Conservation (phyloP, 176 grass and related monocot genomes). For the Aegilops tauschii region DNA sequence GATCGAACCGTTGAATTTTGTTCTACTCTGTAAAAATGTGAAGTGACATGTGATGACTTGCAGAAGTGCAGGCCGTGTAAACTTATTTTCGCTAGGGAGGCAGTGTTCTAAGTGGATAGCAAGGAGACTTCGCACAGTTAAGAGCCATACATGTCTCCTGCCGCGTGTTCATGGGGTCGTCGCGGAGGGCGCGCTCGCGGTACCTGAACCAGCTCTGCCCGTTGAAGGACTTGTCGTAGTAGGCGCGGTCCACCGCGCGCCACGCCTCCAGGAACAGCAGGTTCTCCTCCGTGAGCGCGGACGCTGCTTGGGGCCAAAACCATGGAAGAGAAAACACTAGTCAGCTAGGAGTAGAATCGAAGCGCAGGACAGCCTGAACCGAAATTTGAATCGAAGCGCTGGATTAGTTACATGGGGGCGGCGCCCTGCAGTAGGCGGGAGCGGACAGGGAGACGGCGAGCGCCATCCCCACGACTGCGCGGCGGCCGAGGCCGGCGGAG, state of each 20-base stretch:
- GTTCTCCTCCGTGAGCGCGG: conserved; percentile 90
- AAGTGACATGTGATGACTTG: background rate
- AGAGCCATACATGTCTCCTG: conserved; percentile 77
- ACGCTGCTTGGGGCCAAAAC: conserved; percentile 29
- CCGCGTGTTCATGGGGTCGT: conserved; percentile 88
- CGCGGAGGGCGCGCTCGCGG: conserved; percentile 73
- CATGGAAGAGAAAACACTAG: background rate
- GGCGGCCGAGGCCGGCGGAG: background rate
- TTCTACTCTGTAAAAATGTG: background rate
- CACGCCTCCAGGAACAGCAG: conserved; percentile 96
- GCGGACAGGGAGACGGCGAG: conserved; percentile 5
- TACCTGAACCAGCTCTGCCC: conserved; percentile 97
- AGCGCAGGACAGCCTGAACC: background rate
- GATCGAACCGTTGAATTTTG: background rate
- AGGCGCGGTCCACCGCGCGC: conserved; percentile 83
- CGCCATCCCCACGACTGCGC: background rate
- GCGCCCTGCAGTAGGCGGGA: conserved; percentile 1
- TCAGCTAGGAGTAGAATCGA: background rate
- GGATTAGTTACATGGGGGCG: background rate
- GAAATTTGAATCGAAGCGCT: background rate
- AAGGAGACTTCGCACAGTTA: background rate
- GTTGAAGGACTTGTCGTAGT: conserved; percentile 96
- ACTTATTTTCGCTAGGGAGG: background rate
- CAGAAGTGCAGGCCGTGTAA: background rate
- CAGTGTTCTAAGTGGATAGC: background rate